phyloP scores from a whole-genome alignment of 768 basidiomycete species.

The Kwoniella mangroviensis region DNA sequence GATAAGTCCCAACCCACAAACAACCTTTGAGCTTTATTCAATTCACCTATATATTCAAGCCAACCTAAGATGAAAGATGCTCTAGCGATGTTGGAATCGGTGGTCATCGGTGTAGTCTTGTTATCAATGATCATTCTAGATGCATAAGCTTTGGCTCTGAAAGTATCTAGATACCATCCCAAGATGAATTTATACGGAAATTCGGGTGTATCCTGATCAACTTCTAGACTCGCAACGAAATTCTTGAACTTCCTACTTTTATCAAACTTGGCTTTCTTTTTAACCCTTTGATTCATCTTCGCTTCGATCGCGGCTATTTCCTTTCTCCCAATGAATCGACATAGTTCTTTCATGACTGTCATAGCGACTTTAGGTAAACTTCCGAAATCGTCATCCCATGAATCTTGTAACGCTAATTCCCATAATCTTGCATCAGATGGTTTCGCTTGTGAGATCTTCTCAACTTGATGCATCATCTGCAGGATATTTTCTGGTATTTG shows the following conservation, averaged over 20 bases:
- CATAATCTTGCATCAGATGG: constrained; percentile 13
- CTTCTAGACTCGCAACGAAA: constrained; percentile 1
- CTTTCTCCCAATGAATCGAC: background rate
- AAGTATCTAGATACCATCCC: constrained; percentile 25
- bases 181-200: constrained; percentile 2
- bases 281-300: constrained; percentile 10
- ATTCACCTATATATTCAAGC: constrained; percentile 21
- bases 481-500: background rate
- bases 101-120: constrained; percentile 7
- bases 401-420: constrained; percentile 18
- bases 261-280: background rate
- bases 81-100: background rate
- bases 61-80: constrained; percentile 14
- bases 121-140: constrained; percentile 13
- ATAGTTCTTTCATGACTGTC: background rate
- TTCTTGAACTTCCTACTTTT: background rate
- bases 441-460: constrained; percentile 14
- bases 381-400: constrained; percentile 24
- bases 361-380: constrained; percentile 14
- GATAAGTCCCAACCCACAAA: constrained; percentile 22
- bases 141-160: background rate
- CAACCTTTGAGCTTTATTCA: constrained; percentile 15
- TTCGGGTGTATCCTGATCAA: constrained; percentile 5
- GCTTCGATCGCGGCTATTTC: background rate
- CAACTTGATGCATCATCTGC: constrained; percentile 16